These are phyloP conservation scores for Globisporangium spiculum DNA, from an alignment of 352 stramenopile species.

Conservation along the genomic window DNA sequence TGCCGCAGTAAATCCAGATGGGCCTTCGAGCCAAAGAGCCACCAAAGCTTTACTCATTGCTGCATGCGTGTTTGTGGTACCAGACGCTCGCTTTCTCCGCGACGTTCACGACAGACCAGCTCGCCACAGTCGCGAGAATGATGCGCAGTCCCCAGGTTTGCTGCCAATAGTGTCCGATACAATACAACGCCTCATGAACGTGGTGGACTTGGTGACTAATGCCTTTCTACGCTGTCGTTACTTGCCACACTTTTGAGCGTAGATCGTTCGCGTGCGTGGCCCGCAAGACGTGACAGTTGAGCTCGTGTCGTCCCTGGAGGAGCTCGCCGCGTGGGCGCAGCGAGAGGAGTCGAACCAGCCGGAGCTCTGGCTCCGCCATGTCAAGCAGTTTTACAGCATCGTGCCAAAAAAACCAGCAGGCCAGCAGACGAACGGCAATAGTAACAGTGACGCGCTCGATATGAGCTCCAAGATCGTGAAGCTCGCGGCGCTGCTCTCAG, in stretches of 20 bases:
- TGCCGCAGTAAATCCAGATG: background rate
- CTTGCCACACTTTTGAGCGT: background rate
- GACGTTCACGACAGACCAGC: conserved; percentile 71
- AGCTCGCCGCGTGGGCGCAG: conserved; percentile 45
- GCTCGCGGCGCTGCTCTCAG: conserved; percentile 51
- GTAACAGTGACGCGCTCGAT: conserved; percentile 23
- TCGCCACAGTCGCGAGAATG: conserved; percentile 38
- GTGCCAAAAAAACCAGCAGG: conserved; percentile 12
- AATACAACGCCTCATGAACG: background rate
- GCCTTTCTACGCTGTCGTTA: background rate
- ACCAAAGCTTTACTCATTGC: background rate
- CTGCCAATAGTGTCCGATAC: too few relatives aligned
- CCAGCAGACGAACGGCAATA: conserved; percentile 9
- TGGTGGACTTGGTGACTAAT: background rate
- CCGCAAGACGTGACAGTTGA: conserved; percentile 62
- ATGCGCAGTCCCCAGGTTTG: conserved; percentile 68
- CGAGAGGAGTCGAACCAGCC: conserved; percentile 38
- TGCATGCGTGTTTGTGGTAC: background rate
- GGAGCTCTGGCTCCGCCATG: conserved; percentile 71
- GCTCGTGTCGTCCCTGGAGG: conserved; percentile 44
- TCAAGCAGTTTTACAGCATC: conserved; percentile 70
- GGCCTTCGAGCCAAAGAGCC: background rate
- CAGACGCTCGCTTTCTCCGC: conserved; percentile 78
- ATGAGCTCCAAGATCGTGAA: conserved; percentile 59
- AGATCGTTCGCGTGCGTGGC: conserved; percentile 69